Base-by-base conservation (phyloP, 1,139 yeast genomes). In the Schwanniomyces etchellsii region DNA sequence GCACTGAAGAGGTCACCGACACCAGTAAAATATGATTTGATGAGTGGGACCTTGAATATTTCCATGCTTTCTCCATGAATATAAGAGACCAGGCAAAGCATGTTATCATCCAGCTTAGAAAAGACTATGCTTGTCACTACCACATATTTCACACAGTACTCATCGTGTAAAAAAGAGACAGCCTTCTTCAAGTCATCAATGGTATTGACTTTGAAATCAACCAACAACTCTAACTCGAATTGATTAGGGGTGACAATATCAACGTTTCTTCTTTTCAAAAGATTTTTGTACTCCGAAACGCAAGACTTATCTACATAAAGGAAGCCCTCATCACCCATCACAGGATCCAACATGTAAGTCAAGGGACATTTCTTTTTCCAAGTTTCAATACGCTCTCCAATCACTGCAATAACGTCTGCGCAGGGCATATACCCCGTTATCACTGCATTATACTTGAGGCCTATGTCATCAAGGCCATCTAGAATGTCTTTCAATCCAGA, bases 1-100 rank as follows among this genome's bases (percentile, higher is more conserved):
- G 95, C 94, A 0, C 94, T 75, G 50, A 91, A 86, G 26, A 91
- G 60, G 47, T 91, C 98, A 2, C 98, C 98, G 4, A 91, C 88
- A 0, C 98, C 97, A 2, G 93, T 82, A 52, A 89, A 89, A 40
- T 81, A 80, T 2, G 89, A 80, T 28, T 79, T 68, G 32, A 85
- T 71, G 26, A 64, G 55, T 4, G 80, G 77, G 12, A 78, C 63
- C 43, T 64, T 53, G 53, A 72, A 70, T 16, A 40, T 35, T 4
- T 48, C 40, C 6, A 36, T 31, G 17, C 27, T 32, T 28, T 37
- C 28, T 33, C 42, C 29, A 16, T 33, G 41, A 2, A 34, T 31
- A 0, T 72, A 48, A 1, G 81, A 71, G 2, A 78, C 72, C 5
- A 80, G 77, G 35, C 82, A 74, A 31, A 69, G 57, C 6, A 81